Percentiles rank a stretch among this genome's conserved stretches.
phyloP scores from a whole-genome alignment of 23 red algal species.

The Porphyridium purpureum region DNA sequence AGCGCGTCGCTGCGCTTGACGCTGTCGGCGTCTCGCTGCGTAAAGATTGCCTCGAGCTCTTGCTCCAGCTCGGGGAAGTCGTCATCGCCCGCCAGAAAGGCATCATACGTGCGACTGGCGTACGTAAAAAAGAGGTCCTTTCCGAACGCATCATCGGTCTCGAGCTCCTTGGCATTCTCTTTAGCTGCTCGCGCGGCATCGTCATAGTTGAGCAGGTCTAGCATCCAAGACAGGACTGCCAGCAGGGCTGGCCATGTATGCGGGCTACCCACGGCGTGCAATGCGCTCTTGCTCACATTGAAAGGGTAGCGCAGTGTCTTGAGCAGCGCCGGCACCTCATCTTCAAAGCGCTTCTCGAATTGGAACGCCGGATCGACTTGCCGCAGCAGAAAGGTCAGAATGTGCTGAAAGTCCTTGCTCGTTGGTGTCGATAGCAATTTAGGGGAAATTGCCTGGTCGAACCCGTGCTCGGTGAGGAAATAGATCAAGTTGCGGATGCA shows the following conservation, averaged over 20 bases:
- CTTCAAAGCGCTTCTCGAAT: conserved; percentile 60
- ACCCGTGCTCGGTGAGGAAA: conserved; percentile 72
- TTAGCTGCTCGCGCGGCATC: conserved; percentile 15
- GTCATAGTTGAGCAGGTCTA: conserved; percentile 61
- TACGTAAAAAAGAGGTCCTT: conserved; percentile 30
- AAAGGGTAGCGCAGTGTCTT: conserved; percentile 67
- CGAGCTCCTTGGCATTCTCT: background rate
- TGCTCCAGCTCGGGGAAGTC: conserved; percentile 37
- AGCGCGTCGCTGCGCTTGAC: background rate
- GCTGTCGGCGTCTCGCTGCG: conserved; percentile 4
- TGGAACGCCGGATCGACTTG: conserved; percentile 68
- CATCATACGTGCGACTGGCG: conserved; percentile 18
- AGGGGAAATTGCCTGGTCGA: conserved; percentile 66
- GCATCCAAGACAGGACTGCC: conserved; percentile 59
- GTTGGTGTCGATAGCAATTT: conserved; percentile 69
- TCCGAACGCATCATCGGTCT: conserved; percentile 7
- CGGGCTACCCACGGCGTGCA: conserved; percentile 70
- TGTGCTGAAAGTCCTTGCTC: conserved; percentile 62
- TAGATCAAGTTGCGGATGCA: conserved; percentile 56
- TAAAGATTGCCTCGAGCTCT: conserved; percentile 1
- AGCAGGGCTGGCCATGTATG: conserved; percentile 93
- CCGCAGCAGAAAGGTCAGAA: conserved; percentile 81
- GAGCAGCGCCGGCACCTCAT: conserved; percentile 60
- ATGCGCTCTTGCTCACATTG: conserved; percentile 54
- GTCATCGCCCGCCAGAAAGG: conserved; percentile 38